Evolutionary conservation across 495 filamentous ascomycete species (phyloP), one percentile per base, ranked within the genome.

Genomic region (Saxispiralis lemnorum): DNA sequence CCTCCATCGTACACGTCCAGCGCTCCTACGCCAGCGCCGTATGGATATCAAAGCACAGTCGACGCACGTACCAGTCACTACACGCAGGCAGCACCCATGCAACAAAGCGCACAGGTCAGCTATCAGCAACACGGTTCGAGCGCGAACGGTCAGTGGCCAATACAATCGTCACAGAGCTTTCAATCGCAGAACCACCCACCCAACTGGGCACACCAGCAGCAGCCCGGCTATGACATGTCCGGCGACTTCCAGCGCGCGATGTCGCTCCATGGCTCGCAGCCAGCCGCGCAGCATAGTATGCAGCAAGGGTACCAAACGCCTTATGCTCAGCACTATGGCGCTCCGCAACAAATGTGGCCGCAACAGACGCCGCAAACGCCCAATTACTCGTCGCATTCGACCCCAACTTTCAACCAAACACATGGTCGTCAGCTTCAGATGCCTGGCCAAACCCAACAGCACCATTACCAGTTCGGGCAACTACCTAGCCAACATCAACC

Each of bases 391-490:
- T n/a, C 32, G 11, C 52, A 53, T n/a, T 32, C 36, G 30, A 11
- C 32, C 6, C 24, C 33, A 2, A 31, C 40, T 31, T n/a, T 19
- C n/a, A 14, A n/a, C 19, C 38, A 36, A 11, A 19, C 16, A 3
- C 40, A 39, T 20, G 10, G 17, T 35, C 17, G 36, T 17, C 37
- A 16, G 11, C 18, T 10, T 9, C 38, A 56, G 17, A 39, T 45
- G 35, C 41, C 56, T 1, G 62, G 47, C 44, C 70, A 32, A 51
- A 64, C 40, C 45, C 58, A 37, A 6, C 46, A 66, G 50, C 38
- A 52, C 58, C 50, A 70, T 71, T 89, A 89, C 56, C 66, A 73
- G 6, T 92, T 79, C 58, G 75, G 79, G 7, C 82, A 87, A 51
- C 69, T 87, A 20, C 83, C 83, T 2, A 73, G 66, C 12, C 76